Percentiles rank a stretch among this genome's conserved stretches.
These are phyloP conservation scores for Leccinum variicolor DNA, from an alignment of 768 basidiomycete species.

Conservation along the genomic window DNA sequence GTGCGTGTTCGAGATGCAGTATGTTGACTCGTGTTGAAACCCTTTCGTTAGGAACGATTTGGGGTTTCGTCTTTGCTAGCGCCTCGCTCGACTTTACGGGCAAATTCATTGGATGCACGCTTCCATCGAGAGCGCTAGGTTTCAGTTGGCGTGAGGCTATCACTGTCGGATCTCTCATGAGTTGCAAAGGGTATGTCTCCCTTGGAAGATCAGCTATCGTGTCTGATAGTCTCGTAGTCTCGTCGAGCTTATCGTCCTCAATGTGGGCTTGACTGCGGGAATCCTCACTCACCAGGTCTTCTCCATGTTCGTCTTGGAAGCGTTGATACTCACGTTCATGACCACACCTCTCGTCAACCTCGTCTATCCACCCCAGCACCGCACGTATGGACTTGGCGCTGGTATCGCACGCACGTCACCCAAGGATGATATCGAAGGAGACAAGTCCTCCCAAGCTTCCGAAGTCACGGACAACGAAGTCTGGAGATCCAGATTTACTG, in stretches of 20 bases:
- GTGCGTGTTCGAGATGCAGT: constrained; percentile 29
- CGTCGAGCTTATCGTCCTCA: constrained; percentile 94
- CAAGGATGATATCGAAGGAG: background rate
- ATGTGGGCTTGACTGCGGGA: constrained; percentile 79
- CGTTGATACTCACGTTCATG: constrained; percentile 80
- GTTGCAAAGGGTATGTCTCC: constrained; percentile 80
- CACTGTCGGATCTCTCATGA: constrained; percentile 91
- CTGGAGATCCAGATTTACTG: constrained; percentile 52
- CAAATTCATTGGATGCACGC: constrained; percentile 82
- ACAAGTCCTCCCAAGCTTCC: background rate
- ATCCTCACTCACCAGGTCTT: constrained; percentile 81
- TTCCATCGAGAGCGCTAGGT: constrained; percentile 63
- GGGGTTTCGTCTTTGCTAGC: constrained; percentile 86
- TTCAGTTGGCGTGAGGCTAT: constrained; percentile 81
- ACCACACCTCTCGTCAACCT: constrained; percentile 74
- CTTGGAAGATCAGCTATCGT: background rate
- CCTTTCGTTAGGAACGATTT: constrained; percentile 55
- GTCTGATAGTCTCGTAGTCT: constrained; percentile 43
- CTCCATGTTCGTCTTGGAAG: constrained; percentile 93
- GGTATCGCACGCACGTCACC: background rate
- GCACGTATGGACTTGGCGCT: constrained; percentile 41
- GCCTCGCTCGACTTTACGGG: constrained; percentile 75
- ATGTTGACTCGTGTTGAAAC: background rate
- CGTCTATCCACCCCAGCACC: constrained; percentile 64
- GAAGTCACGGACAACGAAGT: constrained; percentile 2